phyloP scores from a whole-genome alignment of 495 filamentous ascomycete species.

The Chaetomium tenue region DNA sequence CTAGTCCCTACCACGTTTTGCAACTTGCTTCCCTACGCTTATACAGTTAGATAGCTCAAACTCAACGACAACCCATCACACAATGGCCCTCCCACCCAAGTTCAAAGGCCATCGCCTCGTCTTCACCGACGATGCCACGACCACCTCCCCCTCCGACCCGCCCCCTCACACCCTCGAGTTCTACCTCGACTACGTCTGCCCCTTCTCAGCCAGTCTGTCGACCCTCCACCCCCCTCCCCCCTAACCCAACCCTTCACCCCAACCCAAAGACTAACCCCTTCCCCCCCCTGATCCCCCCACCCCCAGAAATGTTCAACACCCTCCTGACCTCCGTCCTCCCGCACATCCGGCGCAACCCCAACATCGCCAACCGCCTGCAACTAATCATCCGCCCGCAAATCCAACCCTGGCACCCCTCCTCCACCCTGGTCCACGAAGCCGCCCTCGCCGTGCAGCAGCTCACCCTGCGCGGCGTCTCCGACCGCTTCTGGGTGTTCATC shows the following conservation, averaged over 20 bases:
- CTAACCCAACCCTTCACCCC: constrained; percentile 17
- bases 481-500: constrained; percentile 76
- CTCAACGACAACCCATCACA: constrained; percentile 7
- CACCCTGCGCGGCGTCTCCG: constrained; percentile 57
- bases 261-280: constrained; percentile 1
- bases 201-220: constrained; percentile 49
- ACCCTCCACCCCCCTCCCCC: constrained; percentile 19
- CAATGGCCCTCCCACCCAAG: constrained; percentile 76
- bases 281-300: not conserved
- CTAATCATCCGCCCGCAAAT: constrained; percentile 87
- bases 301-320: constrained; percentile 61
- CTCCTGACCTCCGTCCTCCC: constrained; percentile 55
- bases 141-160: constrained; percentile 31
- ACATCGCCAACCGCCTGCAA: constrained; percentile 58
- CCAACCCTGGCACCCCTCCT: constrained; percentile 94
- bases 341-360: constrained; percentile 52
- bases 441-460: constrained; percentile 70
- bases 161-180: constrained; percentile 72
- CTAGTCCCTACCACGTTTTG: too few species aligned
- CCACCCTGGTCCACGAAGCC: constrained; percentile 84
- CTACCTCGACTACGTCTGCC: constrained; percentile 86
- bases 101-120: constrained; percentile 67
- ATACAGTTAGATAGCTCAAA: not conserved
- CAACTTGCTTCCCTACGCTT: not conserved
- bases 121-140: constrained; percentile 31